A percentile compares a stretch with the other conserved stretches of the same genome.
phyloP scores from a whole-genome alignment of 352 stramenopile species.

The Phytopythium montanum region DNA sequence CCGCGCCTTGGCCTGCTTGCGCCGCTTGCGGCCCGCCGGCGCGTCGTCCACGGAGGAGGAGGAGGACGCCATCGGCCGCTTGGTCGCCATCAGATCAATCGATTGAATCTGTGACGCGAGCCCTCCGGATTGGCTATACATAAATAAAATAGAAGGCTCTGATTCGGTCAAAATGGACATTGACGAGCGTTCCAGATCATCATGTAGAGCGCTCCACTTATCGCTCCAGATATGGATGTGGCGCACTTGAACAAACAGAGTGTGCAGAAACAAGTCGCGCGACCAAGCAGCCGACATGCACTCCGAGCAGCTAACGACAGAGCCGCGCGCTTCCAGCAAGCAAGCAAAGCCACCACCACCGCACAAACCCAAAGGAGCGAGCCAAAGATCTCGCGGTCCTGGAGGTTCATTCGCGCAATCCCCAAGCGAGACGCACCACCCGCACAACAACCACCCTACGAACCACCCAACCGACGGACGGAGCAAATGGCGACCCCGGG shows the following conservation, averaged over 20 bases:
- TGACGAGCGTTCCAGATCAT: background rate
- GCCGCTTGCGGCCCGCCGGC: conserved; percentile 36
- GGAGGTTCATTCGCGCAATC: background rate
- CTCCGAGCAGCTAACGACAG: background rate
- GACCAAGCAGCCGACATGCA: conserved; percentile 1
- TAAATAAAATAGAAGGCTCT: too few species aligned
- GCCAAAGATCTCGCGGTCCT: background rate
- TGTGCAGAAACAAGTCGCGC: too few species aligned
- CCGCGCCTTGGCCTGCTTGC: conserved; percentile 59
- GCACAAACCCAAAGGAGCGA: too few species aligned
- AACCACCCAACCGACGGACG: background rate
- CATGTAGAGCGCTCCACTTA: background rate
- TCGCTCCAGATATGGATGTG: background rate
- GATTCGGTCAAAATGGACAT: background rate
- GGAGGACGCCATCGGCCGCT: background rate
- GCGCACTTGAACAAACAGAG: background rate
- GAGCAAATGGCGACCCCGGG: conserved; percentile 2
- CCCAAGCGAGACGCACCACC: background rate
- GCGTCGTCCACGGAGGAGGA: conserved; percentile 7
- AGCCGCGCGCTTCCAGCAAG: background rate
- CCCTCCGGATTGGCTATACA: too few species aligned
- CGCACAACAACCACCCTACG: too few species aligned
- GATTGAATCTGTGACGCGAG: too few species aligned
- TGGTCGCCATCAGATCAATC: background rate
- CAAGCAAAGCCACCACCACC: background rate